Conservation (phyloP, 169 alveolate species). For the Eimeria mitis region DNA sequence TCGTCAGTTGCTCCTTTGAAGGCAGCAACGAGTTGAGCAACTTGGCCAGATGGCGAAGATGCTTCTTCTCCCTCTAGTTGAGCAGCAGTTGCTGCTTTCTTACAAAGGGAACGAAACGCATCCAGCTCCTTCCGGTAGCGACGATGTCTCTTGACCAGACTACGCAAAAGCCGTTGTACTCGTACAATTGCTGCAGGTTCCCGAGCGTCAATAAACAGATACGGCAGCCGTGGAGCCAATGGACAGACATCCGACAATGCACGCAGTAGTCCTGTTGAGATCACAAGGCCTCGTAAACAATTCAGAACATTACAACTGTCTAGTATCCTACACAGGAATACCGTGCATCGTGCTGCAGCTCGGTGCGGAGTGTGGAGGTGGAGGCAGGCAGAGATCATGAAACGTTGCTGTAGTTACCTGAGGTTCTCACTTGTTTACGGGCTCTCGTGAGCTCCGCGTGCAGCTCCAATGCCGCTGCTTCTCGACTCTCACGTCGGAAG, state of each 20-base stretch:
- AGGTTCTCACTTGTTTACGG: not conserved
- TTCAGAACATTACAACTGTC: not conserved
- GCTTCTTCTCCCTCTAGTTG: not conserved
- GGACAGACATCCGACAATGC: conserved; percentile 20
- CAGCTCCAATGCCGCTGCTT: conserved; percentile 49
- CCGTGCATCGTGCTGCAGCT: not conserved
- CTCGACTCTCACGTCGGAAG: conserved; percentile 60
- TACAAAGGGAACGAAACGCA: conserved; percentile 25
- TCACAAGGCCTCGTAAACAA: not conserved
- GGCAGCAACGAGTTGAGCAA: conserved; percentile 1
- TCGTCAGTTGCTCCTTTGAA: not conserved
- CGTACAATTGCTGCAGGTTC: conserved; percentile 62
- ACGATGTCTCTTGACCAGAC: conserved; percentile 59
- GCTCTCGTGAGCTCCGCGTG: conserved; percentile 41
- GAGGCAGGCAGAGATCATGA: not conserved
- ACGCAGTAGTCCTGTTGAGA: conserved; percentile 56
- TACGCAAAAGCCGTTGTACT: conserved; percentile 62
- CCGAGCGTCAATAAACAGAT: conserved; percentile 62
- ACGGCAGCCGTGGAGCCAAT: conserved; percentile 40
- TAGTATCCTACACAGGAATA: not conserved
- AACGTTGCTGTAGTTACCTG: conserved; percentile 9
- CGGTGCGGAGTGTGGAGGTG: not conserved
- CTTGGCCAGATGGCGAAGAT: not conserved
- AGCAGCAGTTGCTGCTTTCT: conserved; percentile 41
- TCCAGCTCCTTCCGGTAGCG: conserved; percentile 56